phyloP scores from a whole-genome alignment of 306 rosid genomes.

The Citrullus mucosospermus region DNA sequence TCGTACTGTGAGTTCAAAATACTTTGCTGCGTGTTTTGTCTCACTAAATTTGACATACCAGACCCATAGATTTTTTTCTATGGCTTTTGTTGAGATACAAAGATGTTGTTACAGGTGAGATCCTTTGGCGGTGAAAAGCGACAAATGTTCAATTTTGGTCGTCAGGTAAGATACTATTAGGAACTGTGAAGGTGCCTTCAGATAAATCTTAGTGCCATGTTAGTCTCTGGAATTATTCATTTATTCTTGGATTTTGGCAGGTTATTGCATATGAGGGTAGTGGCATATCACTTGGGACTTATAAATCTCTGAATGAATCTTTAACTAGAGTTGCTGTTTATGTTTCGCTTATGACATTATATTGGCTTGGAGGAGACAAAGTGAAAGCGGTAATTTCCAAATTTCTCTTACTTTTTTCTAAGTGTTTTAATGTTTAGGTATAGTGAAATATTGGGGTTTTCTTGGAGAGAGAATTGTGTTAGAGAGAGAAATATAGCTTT shows the following conservation, averaged over 20 bases:
- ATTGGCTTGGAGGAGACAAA: slow-evolving; percentile 94
- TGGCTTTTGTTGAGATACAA: slow-evolving; percentile 13
- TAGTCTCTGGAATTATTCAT: neutral
- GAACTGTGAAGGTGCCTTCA: neutral
- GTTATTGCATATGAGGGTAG: slow-evolving; percentile 78
- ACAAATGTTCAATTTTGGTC: slow-evolving; percentile 76
- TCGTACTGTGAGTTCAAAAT: slow-evolving; percentile 65
- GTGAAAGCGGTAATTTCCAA: slow-evolving; percentile 71
- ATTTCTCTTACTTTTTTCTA: neutral
- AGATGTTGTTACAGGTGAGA: slow-evolving; percentile 52
- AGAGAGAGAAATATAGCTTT: neutral
- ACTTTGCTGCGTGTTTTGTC: neutral
- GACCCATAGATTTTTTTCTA: neutral
- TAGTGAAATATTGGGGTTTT: neutral
- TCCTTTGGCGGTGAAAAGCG: slow-evolving; percentile 91
- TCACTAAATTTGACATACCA: neutral
- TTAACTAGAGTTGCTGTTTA: slow-evolving; percentile 85
- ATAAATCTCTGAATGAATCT: slow-evolving; percentile 77
- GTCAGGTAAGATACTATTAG: slow-evolving; percentile 34
- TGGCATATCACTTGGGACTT: slow-evolving; percentile 83
- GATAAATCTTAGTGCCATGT: neutral
- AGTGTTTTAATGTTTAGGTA: neutral
- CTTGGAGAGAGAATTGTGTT: neutral
- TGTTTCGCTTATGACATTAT: slow-evolving; percentile 58
- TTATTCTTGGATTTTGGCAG: slow-evolving; percentile 33